Conservation (phyloP, 805 yeast species). For the Yamadazyma akitaensis region DNA sequence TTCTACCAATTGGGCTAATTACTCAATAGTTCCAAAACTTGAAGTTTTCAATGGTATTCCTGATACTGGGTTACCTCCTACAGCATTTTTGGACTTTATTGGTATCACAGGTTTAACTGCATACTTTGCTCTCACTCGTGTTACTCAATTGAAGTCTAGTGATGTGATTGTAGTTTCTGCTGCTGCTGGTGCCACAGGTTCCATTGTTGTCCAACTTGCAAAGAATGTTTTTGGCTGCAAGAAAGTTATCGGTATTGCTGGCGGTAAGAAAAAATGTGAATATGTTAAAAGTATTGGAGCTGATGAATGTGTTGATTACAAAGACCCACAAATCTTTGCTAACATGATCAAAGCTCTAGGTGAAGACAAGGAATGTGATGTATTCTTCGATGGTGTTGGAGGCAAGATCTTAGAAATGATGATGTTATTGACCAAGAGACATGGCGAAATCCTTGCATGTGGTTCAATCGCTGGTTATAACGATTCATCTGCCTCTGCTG, state of each 20-base stretch:
- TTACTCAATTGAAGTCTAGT: conserved; percentile 21
- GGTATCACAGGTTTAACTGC: conserved; percentile 32
- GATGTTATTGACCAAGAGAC: conserved; percentile 15
- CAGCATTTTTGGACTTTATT: conserved; percentile 22
- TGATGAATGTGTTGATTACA: conserved; percentile 54
- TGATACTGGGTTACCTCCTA: conserved; percentile 17
- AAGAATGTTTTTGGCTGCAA: conserved; percentile 24
- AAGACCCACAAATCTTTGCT: conserved; percentile 26
- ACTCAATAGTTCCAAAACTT: conserved; percentile 16
- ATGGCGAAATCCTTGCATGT: conserved; percentile 26
- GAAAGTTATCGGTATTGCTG: conserved; percentile 31
- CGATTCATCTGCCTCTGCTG: conserved; percentile 16
- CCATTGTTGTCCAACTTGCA: conserved; percentile 30
- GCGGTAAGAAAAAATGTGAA: conserved; percentile 45
- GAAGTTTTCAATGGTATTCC: conserved; percentile 17
- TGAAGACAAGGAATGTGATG: conserved; percentile 39
- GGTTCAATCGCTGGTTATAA: conserved; percentile 36
- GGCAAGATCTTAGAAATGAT: conserved; percentile 20
- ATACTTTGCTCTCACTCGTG: conserved; percentile 32
- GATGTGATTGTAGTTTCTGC: conserved; percentile 27
- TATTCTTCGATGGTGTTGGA: conserved; percentile 25
- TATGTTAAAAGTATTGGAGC: conserved; percentile 55
- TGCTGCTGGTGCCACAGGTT: conserved; percentile 33
- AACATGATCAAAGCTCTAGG: conserved; percentile 21
- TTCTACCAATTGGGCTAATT: conserved; percentile 22